A percentile compares a stretch with the other conserved stretches of the same genome.
These are phyloP conservation scores for Blepharisma undulans DNA, from an alignment of 169 alveolate genomes.

Conservation along the genomic window DNA sequence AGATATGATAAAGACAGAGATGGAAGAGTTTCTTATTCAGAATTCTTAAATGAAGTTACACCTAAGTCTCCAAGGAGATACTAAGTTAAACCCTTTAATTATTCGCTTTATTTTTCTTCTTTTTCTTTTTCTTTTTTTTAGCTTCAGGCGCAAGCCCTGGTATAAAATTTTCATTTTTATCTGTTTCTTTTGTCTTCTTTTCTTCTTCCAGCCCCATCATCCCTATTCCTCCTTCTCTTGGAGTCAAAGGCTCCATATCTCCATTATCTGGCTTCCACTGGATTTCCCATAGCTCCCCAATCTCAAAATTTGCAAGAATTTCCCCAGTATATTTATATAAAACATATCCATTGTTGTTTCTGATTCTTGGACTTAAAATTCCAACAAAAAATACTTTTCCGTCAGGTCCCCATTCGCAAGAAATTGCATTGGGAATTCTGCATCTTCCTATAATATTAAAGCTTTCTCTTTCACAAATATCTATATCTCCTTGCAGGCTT, in stretches of 20 bases:
- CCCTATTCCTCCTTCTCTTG: background rate
- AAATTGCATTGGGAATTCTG: slow-evolving; percentile 56
- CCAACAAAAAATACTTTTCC: slow-evolving; percentile 63
- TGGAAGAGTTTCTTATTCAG: slow-evolving; percentile 64
- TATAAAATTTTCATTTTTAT: background rate
- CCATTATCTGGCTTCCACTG: background rate
- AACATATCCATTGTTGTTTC: slow-evolving; percentile 71
- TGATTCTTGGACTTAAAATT: slow-evolving; percentile 70
- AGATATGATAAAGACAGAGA: slow-evolving; percentile 70
- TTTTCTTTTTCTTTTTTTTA: background rate
- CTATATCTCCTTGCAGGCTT: slow-evolving; percentile 76
- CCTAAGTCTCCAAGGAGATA: slow-evolving; percentile 59
- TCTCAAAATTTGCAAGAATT: background rate
- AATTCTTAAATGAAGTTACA: slow-evolving; percentile 64
- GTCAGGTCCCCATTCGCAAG: slow-evolving; percentile 68
- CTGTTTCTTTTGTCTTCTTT: background rate
- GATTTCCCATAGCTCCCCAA: background rate
- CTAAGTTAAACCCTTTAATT: background rate
- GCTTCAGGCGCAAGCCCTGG: background rate
- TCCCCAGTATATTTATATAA: slow-evolving; percentile 56
- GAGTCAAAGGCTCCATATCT: background rate
- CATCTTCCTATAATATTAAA: slow-evolving; percentile 50
- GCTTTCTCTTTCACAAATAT: slow-evolving; percentile 58
- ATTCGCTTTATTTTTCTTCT: background rate
- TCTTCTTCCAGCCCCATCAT: background rate